Percentiles rank a stretch among this genome's conserved stretches.
These are phyloP conservation scores for Coemansia sp. DNA, from an alignment of 192 early-diverging fungal species.

Conservation along the genomic window DNA sequence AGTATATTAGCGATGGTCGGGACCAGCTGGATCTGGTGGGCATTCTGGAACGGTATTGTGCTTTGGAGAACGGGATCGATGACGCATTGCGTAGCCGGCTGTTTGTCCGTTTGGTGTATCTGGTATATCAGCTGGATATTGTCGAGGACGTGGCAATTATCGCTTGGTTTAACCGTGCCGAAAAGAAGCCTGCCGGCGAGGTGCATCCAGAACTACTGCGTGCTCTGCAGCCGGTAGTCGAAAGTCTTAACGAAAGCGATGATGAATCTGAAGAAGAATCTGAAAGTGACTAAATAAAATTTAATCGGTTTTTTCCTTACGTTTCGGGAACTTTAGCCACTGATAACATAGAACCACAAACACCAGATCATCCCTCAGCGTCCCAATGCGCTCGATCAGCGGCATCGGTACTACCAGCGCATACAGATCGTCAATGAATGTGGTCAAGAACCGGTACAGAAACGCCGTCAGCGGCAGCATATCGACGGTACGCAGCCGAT, in stretches of 20 bases:
- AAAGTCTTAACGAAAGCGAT: slow-evolving; percentile 70
- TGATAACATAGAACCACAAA: slow-evolving; percentile 58
- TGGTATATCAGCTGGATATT: slow-evolving; percentile 78
- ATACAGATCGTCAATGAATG: slow-evolving; percentile 61
- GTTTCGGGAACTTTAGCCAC: slow-evolving; percentile 50
- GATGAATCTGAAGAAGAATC: slow-evolving; percentile 58
- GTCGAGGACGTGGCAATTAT: slow-evolving; percentile 78
- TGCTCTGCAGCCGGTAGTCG: slow-evolving; percentile 62
- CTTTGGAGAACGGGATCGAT: slow-evolving; percentile 21
- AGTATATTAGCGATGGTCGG: slow-evolving; percentile 60
- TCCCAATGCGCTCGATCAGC: slow-evolving; percentile 55
- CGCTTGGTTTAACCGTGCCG: slow-evolving; percentile 65
- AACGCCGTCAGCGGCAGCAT: slow-evolving; percentile 58
- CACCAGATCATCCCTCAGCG: slow-evolving; percentile 57
- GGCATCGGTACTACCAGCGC: slow-evolving; percentile 63
- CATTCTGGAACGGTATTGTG: slow-evolving; percentile 57
- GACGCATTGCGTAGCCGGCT: slow-evolving; percentile 49
- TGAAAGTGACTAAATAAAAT: slow-evolving; percentile 9
- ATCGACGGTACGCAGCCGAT: slow-evolving; percentile 56
- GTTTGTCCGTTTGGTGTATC: slow-evolving; percentile 60
- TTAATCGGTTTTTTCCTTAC: slow-evolving; percentile 12
- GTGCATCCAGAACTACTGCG: slow-evolving; percentile 53
- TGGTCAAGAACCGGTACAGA: slow-evolving; percentile 55
- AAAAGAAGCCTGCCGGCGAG: slow-evolving; percentile 36
- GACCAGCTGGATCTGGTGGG: slow-evolving; percentile 75